Evolutionary conservation across 352 stramenopile species (phyloP).

Genomic region (Phytophthora multivora): DNA sequence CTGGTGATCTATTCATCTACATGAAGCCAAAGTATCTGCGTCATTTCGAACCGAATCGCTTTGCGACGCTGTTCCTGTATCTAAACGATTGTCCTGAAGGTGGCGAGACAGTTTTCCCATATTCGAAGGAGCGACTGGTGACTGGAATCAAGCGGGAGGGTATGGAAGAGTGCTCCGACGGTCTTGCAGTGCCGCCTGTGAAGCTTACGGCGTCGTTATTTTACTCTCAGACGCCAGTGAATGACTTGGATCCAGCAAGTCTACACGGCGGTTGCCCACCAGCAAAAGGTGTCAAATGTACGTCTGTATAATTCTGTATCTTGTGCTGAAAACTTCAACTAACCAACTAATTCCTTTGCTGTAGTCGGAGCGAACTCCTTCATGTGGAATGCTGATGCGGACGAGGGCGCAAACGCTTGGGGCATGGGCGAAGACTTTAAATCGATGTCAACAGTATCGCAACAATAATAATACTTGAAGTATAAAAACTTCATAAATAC

Average conservation of each 20-base stretch:
- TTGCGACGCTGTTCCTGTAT: constrained; percentile 95
- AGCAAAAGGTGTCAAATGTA: constrained; percentile 65
- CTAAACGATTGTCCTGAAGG: constrained; percentile 93
- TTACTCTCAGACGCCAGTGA: constrained; percentile 71
- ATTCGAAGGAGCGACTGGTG: constrained; percentile 61
- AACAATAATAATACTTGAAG: not conserved
- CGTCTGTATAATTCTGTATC: constrained; percentile 5
- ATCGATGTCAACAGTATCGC: constrained; percentile 2
- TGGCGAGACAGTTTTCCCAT: constrained; percentile 94
- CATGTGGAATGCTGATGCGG: constrained; percentile 69
- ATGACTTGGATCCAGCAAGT: constrained; percentile 58
- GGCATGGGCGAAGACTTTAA: constrained; percentile 52
- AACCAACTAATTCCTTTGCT: constrained; percentile 13
- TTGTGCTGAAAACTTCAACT: constrained; percentile 1
- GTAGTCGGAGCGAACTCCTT: constrained; percentile 73
- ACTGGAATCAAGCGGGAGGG: constrained; percentile 65
- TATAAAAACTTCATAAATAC: constrained; percentile 1
- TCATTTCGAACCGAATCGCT: constrained; percentile 90
- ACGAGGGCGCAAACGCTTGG: constrained; percentile 71
- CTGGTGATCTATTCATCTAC: constrained; percentile 50
- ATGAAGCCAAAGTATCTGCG: constrained; percentile 50
- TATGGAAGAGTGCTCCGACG: constrained; percentile 70
- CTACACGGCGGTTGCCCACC: constrained; percentile 71
- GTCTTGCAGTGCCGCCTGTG: constrained; percentile 62
- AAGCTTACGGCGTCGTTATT: constrained; percentile 78